A percentile compares a stretch with the other conserved stretches of the same genome.
phyloP scores from a whole-genome alignment of 352 stramenopile genomes.

The Blastocystis sp. region DNA sequence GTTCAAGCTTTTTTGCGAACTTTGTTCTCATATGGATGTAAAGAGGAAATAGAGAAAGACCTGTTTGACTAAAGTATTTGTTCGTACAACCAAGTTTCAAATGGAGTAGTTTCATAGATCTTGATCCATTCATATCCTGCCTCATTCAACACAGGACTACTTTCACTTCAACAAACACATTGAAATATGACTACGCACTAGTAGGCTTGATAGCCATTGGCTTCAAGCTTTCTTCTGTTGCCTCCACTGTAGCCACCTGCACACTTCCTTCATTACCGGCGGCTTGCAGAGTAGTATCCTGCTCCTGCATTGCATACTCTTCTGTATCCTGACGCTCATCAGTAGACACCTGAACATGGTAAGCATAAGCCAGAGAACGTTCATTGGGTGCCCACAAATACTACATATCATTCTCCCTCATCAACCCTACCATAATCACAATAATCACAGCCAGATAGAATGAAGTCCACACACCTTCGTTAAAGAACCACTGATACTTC shows the following conservation, averaged over 20 bases:
- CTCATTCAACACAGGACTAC: not conserved
- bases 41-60: not conserved
- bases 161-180: not conserved
- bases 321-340: slow-evolving; percentile 65
- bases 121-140: not conserved
- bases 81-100: too few species aligned
- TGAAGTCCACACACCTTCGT: slow-evolving; percentile 58
- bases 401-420: not conserved
- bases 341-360: slow-evolving; percentile 66
- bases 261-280: slow-evolving; percentile 22
- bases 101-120: not conserved
- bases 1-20: not conserved
- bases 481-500: slow-evolving; percentile 69
- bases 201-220: slow-evolving; percentile 50
- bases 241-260: slow-evolving; percentile 35
- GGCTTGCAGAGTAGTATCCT: slow-evolving; percentile 6
- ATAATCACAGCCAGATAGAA: slow-evolving; percentile 59
- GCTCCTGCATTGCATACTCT: slow-evolving; percentile 66
- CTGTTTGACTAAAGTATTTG: not conserved
- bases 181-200: slow-evolving; percentile 32
- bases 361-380: slow-evolving; percentile 59
- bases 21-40: not conserved
- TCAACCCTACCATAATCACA: slow-evolving; percentile 42
- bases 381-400: slow-evolving; percentile 67
- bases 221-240: slow-evolving; percentile 53